phyloP scores from a whole-genome alignment of 768 basidiomycete species.

The Pulveroboletus sp. region DNA sequence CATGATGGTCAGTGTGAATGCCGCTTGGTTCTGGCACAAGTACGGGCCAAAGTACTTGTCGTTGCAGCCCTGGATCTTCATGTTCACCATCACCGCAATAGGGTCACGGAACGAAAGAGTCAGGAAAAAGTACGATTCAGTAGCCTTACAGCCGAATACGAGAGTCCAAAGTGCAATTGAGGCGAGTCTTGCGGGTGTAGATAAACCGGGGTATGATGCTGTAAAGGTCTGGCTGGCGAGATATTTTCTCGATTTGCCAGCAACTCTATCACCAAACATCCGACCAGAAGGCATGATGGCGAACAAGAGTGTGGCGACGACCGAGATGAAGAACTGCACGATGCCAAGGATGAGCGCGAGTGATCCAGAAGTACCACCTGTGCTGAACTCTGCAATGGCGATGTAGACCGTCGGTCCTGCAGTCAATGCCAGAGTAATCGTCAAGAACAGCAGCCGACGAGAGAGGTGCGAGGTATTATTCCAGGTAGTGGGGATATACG shows the following conservation, averaged over 20 bases:
- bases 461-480: constrained; percentile 96
- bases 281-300: constrained; percentile 91
- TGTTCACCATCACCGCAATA: constrained; percentile 91
- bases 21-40: constrained; percentile 89
- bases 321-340: constrained; percentile 93
- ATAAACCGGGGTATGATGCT: constrained; percentile 81
- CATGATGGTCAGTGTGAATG: constrained; percentile 96
- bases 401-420: constrained; percentile 94
- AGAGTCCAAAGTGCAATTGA: constrained; percentile 84
- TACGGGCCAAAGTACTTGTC: constrained; percentile 82
- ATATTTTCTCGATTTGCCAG: constrained; percentile 93
- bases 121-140: constrained; percentile 97
- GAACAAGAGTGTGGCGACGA: constrained; percentile 81
- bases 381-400: constrained; percentile 69
- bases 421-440: constrained; percentile 87
- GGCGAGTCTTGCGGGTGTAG: constrained; percentile 61
- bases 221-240: constrained; percentile 98
- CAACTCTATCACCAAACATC: constrained; percentile 98
- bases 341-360: constrained; percentile 91
- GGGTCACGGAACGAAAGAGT: constrained; percentile 93
- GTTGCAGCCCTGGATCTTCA: constrained; percentile 89
- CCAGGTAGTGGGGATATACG: constrained; percentile 98
- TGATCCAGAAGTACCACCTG: constrained; percentile 55
- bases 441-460: constrained; percentile 83
- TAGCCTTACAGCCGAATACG: constrained; percentile 94